Evolutionary conservation across 78 protist species (phyloP), one percentile per base, ranked within the genome.

Genomic region (Dictyostelium citrinum): DNA sequence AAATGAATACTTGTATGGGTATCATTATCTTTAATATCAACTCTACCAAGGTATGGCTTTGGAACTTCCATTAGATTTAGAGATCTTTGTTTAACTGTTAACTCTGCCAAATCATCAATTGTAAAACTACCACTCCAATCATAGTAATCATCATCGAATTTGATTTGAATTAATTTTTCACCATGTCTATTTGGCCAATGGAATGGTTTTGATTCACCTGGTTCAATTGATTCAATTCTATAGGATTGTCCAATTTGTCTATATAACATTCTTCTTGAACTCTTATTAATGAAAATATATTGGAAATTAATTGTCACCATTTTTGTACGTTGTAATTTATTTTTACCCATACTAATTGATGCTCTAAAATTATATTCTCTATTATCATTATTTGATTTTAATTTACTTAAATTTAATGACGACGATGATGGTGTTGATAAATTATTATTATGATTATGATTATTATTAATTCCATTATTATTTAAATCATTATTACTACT

Each of bases 291-390:
- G 17, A 93, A 46, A 22, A 93, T 76, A 49, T 84, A 93, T 41
- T 83, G 72, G 43, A 70, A 88, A 55, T 85, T 82, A 8, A 93
- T 82, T 14, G 91, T 84, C 2, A 93, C 96, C 96, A 84, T 83
- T 41, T 84, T 93, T 1, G 95, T 91, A 27, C 91, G 58, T 67
- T 78, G 79, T 12, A 91, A 39, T 37, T 76, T 82, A 29, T 79
- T 55, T n/a, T 83, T 91, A 46, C 95, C 95, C 58, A 91, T 41
- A 17, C 90, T 45, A 74, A 84, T 83, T 17, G 82, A 72, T 12
- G 85, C 95, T 49, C 95, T 10, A 58, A 80, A 82, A 49, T 83
- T 82, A 8, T 39, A 79, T 41, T 82, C 88, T 12, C 67, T 51
- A 61, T 78, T 24, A 37, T 55, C 79, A 55, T 27, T 55, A 55